Base-by-base conservation (phyloP, 2,329 filamentous ascomycete genomes). In the Lecanosticta acicola region DNA sequence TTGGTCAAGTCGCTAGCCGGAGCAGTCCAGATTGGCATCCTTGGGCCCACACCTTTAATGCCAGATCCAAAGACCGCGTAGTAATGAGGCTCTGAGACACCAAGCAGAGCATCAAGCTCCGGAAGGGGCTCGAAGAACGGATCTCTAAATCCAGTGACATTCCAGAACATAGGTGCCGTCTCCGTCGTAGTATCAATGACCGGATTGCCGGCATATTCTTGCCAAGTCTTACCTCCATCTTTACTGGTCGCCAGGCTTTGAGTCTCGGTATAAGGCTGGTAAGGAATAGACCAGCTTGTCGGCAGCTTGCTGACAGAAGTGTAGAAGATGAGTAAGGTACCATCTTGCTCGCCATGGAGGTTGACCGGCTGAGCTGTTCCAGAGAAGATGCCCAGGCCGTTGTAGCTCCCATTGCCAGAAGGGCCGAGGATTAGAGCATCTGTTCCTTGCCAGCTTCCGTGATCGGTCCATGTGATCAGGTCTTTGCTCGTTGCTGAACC, bases 401-500 rank as follows among this genome's bases (percentile, higher is more conserved):
- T 72, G 54, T 78, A 77, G 5, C 63, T 61, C 33, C 64, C 65
- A 45, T 65, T 62, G 44, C 68, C 69, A 11, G 65, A 64, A 5
- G 70, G 68, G 3, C 63, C 67, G 5, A 74, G 17, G 46, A 64
- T 53, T 51, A 68, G 38, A 46, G 73, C 57, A 29, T 69, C 59
- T 18, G 61, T 64, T 26, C 68, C 65, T 50, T 71, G 53, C 75
- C 75, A 78, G 11, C 66, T 70, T 13, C 70, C 58, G 29, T 69
- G 62, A 49, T 72, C 71, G 4, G 61, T 49, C 60, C 60, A 63
- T 19, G 69, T 69, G 20, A 74, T 64, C 39, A 75, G 59, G 45
- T 76, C 72, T 39, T 70, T 67, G 44, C 72, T 77, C 2, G 68
- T 74, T 3, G 75, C 74, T 51, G 78, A 72, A 2, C 76, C 77